Conservation (phyloP, 306 rosid species). For the Glycine latifolia region DNA sequence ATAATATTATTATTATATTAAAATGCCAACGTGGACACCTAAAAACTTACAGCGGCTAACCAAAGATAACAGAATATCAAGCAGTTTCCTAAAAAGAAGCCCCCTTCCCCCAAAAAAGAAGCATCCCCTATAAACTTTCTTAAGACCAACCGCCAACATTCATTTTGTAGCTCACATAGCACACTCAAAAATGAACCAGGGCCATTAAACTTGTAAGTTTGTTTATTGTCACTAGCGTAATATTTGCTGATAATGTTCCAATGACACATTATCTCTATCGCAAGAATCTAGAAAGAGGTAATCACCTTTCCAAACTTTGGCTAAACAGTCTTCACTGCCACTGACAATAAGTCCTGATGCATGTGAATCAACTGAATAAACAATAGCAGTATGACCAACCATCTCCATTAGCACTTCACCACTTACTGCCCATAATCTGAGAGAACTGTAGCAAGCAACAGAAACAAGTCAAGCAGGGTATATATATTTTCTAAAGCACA, state of each 20-base stretch:
- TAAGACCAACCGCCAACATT: not conserved
- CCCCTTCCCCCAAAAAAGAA: no score
- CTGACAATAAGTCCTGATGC: slow-evolving; percentile 87
- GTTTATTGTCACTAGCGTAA: slow-evolving; percentile 22
- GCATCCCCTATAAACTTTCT: no score
- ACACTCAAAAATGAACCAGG: slow-evolving; percentile 35
- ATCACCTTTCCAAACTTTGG: slow-evolving; percentile 96
- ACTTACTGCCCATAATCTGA: slow-evolving; percentile 84
- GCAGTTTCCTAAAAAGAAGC: no score
- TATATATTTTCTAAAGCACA: slow-evolving; percentile 26
- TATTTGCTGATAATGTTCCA: slow-evolving; percentile 37
- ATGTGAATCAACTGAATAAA: slow-evolving; percentile 91
- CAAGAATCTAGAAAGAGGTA: slow-evolving; percentile 38
- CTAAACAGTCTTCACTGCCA: slow-evolving; percentile 87
- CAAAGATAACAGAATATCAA: no score
- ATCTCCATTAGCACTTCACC: slow-evolving; percentile 88
- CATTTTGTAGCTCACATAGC: slow-evolving; percentile 14
- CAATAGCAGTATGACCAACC: slow-evolving; percentile 95
- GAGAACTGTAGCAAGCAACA: slow-evolving; percentile 60
- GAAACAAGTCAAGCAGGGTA: slow-evolving; percentile 45
- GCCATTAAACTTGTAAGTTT: slow-evolving; percentile 4
- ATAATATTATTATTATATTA: no score
- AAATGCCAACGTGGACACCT: no score
- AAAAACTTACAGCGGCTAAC: no score
- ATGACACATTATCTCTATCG: slow-evolving; percentile 8